These are phyloP conservation scores for Epichloe typhina DNA, from an alignment of 2,329 filamentous ascomycete genomes.

Conservation along the genomic window DNA sequence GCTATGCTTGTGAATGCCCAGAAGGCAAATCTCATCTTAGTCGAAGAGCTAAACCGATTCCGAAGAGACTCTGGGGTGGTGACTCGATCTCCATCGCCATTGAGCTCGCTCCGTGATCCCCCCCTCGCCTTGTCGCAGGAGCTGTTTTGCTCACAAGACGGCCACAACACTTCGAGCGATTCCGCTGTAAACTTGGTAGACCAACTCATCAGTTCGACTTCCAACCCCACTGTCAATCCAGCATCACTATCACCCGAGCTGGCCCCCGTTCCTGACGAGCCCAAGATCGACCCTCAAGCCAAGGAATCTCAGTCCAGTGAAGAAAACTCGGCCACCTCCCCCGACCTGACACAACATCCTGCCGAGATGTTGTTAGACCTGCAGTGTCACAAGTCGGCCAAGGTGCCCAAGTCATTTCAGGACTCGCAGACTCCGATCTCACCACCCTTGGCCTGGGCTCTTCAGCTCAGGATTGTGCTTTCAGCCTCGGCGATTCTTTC, in stretches of 20 bases:
- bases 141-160: conserved; percentile 39
- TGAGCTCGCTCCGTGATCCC: conserved; percentile 31
- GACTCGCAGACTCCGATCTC: conserved; percentile 26
- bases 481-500: conserved; percentile 59
- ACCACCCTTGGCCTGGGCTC: conserved; percentile 30
- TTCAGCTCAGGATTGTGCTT: conserved; percentile 47
- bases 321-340: conserved; percentile 35
- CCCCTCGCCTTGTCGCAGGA: conserved; percentile 46
- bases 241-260: conserved; percentile 47
- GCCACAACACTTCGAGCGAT: conserved; percentile 17
- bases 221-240: conserved; percentile 43
- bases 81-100: conserved; percentile 27
- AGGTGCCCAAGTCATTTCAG: conserved; percentile 35
- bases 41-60: conserved; percentile 37
- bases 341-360: conserved; percentile 99
- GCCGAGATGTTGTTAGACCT: conserved; percentile 99
- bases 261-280: conserved; percentile 34
- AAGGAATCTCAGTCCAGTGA: conserved; percentile 13
- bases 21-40: conserved; percentile 34
- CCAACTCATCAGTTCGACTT: conserved; percentile 26
- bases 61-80: conserved; percentile 29
- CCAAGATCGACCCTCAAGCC: conserved; percentile 5
- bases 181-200: conserved; percentile 26
- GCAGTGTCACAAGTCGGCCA: conserved; percentile 97
- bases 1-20: conserved; percentile 47